Evolutionary conservation across 1,139 yeast genomes (phyloP), one percentile per base, ranked within the genome.

Genomic region (Schwanniomyces etchellsii): DNA sequence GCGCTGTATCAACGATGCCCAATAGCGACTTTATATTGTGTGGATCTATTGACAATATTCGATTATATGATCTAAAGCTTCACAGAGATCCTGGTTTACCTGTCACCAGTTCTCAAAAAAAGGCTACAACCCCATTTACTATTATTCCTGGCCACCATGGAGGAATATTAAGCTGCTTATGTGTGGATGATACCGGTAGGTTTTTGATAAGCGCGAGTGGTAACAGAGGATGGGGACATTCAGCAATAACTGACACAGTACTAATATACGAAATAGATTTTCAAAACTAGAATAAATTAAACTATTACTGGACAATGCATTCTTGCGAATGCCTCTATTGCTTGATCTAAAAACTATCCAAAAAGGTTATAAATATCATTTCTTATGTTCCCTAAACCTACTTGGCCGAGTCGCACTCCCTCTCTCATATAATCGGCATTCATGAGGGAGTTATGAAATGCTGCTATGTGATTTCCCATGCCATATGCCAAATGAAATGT

Each of bases 141-240:
- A 80, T 57, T 54, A 81, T 57, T 58, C 95, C 65, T 1, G 80
- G 80, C 1, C 80, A 74, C 43, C 74, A 68, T 38, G 79, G 80
- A 21, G 81, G 81, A 16, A 64, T 69, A 10, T 51, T 74, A 30
- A 64, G 74, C 38, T 72, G 77, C 30, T 60, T 83, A 40, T 66
- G 74, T 39, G 81, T 89, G 20, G 97, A 89, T 50, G 91, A 88
- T 25, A 82, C 91, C 2, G 88, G 94, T 28, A 63, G 91, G 42
- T 91, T 84, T 52, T 69, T 91, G 78, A 74, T 89, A 10, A 81
- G 95, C 48, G 81, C 97, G 1, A 83, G 95, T 55, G 98, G 98
- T 5, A 85, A 83, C 43, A 72, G 97, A 48, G 98, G 98, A 3
- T 89, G 96, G 96, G 74, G 73, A 1, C 91, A 82, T 47, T 84